Conservation (phyloP, 208 protist genomes). For the Crithidia sp. region DNA sequence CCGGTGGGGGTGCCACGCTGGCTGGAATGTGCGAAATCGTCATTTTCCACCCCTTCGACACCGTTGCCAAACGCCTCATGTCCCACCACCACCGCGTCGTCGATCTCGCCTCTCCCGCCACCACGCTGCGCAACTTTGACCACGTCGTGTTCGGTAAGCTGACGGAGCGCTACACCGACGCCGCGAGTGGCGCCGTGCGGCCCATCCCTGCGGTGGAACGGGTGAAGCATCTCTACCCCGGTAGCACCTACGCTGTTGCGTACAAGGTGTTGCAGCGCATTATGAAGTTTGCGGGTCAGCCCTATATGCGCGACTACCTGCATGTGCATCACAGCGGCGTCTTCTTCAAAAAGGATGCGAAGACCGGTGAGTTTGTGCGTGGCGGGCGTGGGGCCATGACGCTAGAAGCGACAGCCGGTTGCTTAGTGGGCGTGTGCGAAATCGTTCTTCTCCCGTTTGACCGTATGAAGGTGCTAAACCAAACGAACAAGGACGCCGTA, state of each 20-base stretch:
- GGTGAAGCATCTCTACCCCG: conserved; percentile 74
- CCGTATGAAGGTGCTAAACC: conserved; percentile 78
- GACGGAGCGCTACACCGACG: conserved; percentile 28
- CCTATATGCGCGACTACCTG: conserved; percentile 73
- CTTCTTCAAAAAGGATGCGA: conserved; percentile 37
- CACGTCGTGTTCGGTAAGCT: conserved; percentile 56
- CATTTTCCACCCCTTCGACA: conserved; percentile 90
- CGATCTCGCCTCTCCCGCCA: conserved; percentile 31
- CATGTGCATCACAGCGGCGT: conserved; percentile 38
- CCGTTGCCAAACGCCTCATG: conserved; percentile 87
- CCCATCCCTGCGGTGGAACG: conserved; percentile 44
- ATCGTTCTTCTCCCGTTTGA: conserved; percentile 81
- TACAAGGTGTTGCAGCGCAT: conserved; percentile 86
- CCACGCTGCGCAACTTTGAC: conserved; percentile 39
- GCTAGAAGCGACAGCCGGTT: conserved; percentile 65
- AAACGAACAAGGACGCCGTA: conserved; percentile 69
- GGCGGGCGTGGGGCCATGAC: conserved; percentile 42
- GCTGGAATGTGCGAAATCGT: conserved; percentile 76
- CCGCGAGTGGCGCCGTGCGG: conserved; percentile 6
- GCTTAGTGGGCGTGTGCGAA: conserved; percentile 59
- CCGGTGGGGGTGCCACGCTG: conserved; percentile 62
- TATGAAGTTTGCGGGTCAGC: conserved; percentile 84
- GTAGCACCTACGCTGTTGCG: conserved; percentile 63
- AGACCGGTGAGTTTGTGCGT: conserved; percentile 19
- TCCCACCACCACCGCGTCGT: conserved; percentile 60